A percentile compares a stretch with the other conserved stretches of the same genome.
Conservation (phyloP, 768 basidiomycete species). For the Phallus indusiatus region DNA sequence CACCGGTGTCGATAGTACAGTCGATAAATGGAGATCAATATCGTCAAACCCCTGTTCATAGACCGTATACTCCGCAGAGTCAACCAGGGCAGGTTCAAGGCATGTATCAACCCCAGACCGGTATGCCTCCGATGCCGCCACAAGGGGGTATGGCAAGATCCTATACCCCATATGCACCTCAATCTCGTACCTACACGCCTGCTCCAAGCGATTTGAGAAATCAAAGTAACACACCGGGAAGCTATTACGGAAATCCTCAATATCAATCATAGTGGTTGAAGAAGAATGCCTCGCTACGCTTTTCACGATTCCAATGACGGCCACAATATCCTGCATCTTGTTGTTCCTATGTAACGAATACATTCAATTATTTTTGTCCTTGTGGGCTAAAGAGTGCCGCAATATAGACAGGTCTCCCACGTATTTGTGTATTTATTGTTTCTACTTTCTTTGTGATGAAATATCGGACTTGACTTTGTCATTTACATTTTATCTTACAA, state of each 20-base stretch:
- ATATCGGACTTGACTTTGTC: too few species aligned
- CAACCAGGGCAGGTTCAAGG: neutral
- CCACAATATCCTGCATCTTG: neutral
- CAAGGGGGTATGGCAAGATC: neutral
- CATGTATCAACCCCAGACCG: neutral
- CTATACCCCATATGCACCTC: neutral
- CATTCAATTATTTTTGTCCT: neutral
- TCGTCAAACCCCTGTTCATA: constrained; percentile 55
- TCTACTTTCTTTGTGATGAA: neutral
- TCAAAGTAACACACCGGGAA: neutral
- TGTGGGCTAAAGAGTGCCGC: neutral
- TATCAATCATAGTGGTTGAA: neutral
- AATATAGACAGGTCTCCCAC: neutral
- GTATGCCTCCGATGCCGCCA: neutral
- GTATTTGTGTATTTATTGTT: neutral
- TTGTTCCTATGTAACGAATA: neutral
- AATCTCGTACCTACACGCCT: neutral
- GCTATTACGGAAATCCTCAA: neutral
- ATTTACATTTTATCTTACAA: too few species aligned
- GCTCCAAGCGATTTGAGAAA: neutral
- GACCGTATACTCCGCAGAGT: constrained; percentile 32
- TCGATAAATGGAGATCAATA: constrained; percentile 22
- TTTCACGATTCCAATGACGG: neutral
- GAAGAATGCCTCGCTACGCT: neutral
- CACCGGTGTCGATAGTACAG: constrained; percentile 1